Evolutionary conservation across 441 rosid species (phyloP), one percentile per base, ranked within the genome.

Genomic region (Mallotus japonicus): DNA sequence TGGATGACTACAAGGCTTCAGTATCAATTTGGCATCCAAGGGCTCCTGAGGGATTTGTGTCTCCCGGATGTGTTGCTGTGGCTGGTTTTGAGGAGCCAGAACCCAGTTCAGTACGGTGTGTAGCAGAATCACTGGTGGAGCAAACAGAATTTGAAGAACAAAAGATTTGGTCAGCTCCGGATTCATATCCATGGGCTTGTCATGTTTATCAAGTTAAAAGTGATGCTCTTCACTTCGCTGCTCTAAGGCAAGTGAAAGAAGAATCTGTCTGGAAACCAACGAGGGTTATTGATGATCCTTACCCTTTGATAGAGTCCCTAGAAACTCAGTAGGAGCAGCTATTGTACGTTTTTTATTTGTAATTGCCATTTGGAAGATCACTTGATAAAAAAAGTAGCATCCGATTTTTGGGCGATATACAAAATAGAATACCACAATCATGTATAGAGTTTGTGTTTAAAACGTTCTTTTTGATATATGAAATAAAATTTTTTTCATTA

Each of bases 21-120:
- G 85, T 96, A 65, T 90, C 99, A 5, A 88, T 93, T 69, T 96
- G 99, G 99, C 93, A 82, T 77, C 98, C 99, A 20, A 86, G 98
- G 65, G 93, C 99, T 37, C 97, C 98, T 0, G 97, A 89, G 57
- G 99, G 98, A 69, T 93, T 74, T 19, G 80, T 83, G 10, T 83
- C 98, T 61, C 90, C 83, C 28, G 98, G 98, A 54, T 90, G 97
- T 68, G 86, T 93, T 55, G 97, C 93, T 16, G 87, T 92, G 12
- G 85, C 80, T 4, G 73, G 83, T 80, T 96, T 86, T 62, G 63
- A 63, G 17, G 99, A 96, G 85, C 99, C 98, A 42, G 89, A 86
- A 71, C 79, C 77, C 7, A 76, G 83, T 78, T 72, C 81, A 66
- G 90, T 87, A 5, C 78, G 81, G 77, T 96, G 97, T 65, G 86